Conservation (phyloP, 225 moss, liverwort and hornwort genomes). For the Pseudoscleropodium purum region DNA sequence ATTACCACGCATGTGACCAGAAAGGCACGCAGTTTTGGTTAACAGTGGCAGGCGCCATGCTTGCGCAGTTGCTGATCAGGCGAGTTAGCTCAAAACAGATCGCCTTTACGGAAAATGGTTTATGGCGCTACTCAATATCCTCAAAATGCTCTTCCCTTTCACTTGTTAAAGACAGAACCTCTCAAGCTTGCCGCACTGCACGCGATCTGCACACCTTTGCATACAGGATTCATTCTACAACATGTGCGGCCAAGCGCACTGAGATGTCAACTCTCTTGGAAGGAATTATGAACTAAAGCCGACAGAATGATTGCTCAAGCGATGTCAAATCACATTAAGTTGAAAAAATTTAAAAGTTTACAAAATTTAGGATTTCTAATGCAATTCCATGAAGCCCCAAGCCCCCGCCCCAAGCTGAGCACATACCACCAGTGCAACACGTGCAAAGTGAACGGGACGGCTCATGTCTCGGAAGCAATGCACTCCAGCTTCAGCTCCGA, state of each 20-base stretch:
- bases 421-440: not conserved
- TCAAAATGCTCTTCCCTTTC: not conserved
- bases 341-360: not conserved
- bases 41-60: conserved; percentile 11
- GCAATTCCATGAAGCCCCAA: not conserved
- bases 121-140: conserved; percentile 1
- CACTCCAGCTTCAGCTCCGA: not conserved
- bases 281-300: not conserved
- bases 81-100: conserved; percentile 5
- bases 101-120: not conserved
- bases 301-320: not conserved
- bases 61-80: conserved; percentile 19
- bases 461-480: not conserved
- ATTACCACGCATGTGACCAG: not conserved
- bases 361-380: not conserved
- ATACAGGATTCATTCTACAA: not conserved
- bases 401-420: not conserved
- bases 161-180: not conserved
- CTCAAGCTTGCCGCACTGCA: not conserved
- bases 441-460: not conserved
- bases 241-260: not conserved
- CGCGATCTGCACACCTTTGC: not conserved
- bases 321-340: not conserved
- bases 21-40: not conserved
- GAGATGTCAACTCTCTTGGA: not conserved